phyloP scores from a whole-genome alignment of 345 rosid genomes.

The Anacardium occidentale region DNA sequence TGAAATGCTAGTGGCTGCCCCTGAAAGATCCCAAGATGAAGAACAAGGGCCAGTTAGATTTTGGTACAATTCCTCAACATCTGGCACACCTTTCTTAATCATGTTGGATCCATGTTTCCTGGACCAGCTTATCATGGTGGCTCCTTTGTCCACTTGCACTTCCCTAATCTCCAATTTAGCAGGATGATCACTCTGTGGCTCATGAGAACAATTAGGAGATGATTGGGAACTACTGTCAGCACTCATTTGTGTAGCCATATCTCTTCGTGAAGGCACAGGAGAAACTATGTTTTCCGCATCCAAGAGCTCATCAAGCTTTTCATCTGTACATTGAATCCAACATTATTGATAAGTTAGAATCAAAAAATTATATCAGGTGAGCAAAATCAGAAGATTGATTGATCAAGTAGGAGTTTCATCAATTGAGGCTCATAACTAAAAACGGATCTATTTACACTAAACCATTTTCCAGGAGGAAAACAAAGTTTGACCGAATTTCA shows the following conservation, averaged over 20 bases:
- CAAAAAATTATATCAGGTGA: background rate
- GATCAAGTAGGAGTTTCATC: background rate
- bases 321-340: constrained; percentile 45
- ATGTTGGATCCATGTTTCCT: constrained; percentile 44
- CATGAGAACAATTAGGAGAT: constrained; percentile 44
- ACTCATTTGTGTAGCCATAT: constrained; percentile 96
- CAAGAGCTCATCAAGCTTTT: constrained; percentile 40
- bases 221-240: constrained; percentile 45
- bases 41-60: constrained; percentile 30
- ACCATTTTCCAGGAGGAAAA: background rate
- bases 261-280: constrained; percentile 61
- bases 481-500: background rate
- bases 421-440: background rate
- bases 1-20: constrained; percentile 54
- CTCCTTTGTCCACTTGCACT: constrained; percentile 73
- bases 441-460: background rate
- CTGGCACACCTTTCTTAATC: constrained; percentile 43
- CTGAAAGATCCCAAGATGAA: constrained; percentile 61
- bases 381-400: background rate
- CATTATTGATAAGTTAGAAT: background rate
- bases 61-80: constrained; percentile 35
- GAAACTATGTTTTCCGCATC: constrained; percentile 37
- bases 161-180: constrained; percentile 69
- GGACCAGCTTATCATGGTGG: constrained; percentile 54
- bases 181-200: constrained; percentile 29